A percentile compares a stretch with the other conserved stretches of the same genome.
phyloP scores from a whole-genome alignment of 352 stramenopile genomes.

The Aphanomyces stellatus region DNA sequence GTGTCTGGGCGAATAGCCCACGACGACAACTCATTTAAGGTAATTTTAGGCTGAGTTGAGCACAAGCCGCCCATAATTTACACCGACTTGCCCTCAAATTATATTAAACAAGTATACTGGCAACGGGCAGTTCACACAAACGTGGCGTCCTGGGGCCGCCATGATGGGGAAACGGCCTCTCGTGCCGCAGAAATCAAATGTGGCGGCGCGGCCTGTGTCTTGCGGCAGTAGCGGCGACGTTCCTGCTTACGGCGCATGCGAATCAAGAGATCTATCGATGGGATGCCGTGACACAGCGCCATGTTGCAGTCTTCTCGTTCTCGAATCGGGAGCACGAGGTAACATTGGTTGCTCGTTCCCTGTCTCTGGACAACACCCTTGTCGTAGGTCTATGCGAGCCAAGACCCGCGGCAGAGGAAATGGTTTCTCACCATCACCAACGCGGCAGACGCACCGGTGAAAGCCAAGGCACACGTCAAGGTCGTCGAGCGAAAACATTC shows the following conservation, averaged over 20 bases:
- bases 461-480: conserved; percentile 17
- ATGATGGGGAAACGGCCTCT: too few species aligned
- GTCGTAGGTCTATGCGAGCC: neutral
- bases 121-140: too few species aligned
- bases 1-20: neutral
- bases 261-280: neutral
- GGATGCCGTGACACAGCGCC: neutral
- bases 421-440: neutral
- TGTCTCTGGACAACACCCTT: neutral
- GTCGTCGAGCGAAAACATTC: conserved; percentile 18
- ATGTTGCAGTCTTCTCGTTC: neutral
- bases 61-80: neutral
- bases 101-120: neutral
- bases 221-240: too few species aligned
- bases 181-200: too few species aligned
- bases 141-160: too few species aligned
- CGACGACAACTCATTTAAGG: neutral
- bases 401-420: conserved; percentile 12
- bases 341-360: neutral
- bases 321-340: conserved; percentile 8
- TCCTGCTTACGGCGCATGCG: too few species aligned
- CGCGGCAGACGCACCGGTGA: neutral
- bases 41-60: neutral
- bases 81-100: neutral
- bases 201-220: neutral